A percentile compares a stretch with the other conserved stretches of the same genome.
Evolutionary conservation across 805 yeast genomes (phyloP).

Genomic region (Barnettozyma salicaria): DNA sequence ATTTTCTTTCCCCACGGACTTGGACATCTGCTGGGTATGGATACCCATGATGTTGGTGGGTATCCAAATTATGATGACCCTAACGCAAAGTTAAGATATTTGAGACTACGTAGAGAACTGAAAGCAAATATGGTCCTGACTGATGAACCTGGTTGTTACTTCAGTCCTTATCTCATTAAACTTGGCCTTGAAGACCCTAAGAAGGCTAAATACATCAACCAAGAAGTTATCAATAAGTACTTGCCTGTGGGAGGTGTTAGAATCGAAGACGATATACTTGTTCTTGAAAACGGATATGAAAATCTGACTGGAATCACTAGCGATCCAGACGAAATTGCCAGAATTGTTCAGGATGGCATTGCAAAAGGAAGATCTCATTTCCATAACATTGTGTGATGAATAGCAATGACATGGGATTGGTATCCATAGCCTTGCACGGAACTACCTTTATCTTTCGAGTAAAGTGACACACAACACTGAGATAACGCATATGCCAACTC

Average conservation of each 20-base stretch:
- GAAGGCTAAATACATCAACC: constrained; percentile 41
- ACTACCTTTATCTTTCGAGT: constrained; percentile 1
- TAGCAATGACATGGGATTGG: too few species aligned
- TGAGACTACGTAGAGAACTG: constrained; percentile 74
- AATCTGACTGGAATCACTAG: constrained; percentile 78
- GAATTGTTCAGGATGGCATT: constrained; percentile 67
- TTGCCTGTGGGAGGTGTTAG: constrained; percentile 95
- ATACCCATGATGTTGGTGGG: constrained; percentile 96
- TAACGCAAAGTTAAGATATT: constrained; percentile 66
- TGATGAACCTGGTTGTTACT: constrained; percentile 93
- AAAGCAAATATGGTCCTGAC: constrained; percentile 81
- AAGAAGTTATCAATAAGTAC: constrained; percentile 64
- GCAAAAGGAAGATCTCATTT: constrained; percentile 55
- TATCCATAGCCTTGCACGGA: too few species aligned
- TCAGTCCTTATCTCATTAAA: constrained; percentile 74
- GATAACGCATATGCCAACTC: too few species aligned
- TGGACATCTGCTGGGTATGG: constrained; percentile 91
- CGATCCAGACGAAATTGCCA: constrained; percentile 76
- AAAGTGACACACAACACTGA: constrained; percentile 1
- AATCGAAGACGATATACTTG: constrained; percentile 87
- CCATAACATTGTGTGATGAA: constrained; percentile 38
- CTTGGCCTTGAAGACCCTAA: constrained; percentile 45
- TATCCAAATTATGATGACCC: constrained; percentile 78
- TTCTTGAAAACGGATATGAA: constrained; percentile 72
- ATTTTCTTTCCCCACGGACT: constrained; percentile 93